A percentile compares a stretch with the other conserved stretches of the same genome.
phyloP scores from a whole-genome alignment of 179 eudicot genomes.

The Drosera spatulata region DNA sequence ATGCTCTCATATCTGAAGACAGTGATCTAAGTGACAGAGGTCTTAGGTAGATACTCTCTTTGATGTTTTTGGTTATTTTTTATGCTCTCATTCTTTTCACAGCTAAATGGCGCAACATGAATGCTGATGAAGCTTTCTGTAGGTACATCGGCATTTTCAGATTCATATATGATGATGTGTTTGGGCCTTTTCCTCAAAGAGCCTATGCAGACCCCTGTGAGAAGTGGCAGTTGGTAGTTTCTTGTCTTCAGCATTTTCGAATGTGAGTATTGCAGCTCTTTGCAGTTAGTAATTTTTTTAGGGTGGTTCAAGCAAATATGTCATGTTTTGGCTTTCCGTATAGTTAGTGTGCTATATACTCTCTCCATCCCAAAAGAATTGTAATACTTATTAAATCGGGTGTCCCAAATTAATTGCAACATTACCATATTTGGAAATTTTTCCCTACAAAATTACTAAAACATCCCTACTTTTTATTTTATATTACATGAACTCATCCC shows the following conservation, averaged over 20 bases:
- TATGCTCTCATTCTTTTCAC: not conserved
- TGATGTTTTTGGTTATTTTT: not conserved
- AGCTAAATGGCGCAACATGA: slow-evolving; percentile 3
- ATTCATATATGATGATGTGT: slow-evolving; percentile 89
- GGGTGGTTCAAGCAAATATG: no score
- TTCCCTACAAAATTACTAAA: no score
- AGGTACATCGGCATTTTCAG: slow-evolving; percentile 95
- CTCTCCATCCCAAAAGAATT: no score
- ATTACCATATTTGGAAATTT: no score
- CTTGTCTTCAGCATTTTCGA: slow-evolving; percentile 89
- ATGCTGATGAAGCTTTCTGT: slow-evolving; percentile 15
- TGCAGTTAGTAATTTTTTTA: no score
- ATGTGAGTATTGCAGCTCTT: slow-evolving; percentile 37
- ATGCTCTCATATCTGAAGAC: slow-evolving; percentile 90
- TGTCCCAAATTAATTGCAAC: no score
- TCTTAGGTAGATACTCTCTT: slow-evolving; percentile 43
- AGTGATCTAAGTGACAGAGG: slow-evolving; percentile 82
- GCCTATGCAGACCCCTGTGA: slow-evolving; percentile 90
- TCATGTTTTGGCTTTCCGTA: no score
- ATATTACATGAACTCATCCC: no score
- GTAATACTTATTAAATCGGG: no score
- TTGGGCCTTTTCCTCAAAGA: slow-evolving; percentile 93
- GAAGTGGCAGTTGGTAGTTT: slow-evolving; percentile 92
- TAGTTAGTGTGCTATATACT: no score
- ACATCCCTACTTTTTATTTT: no score